phyloP scores from a whole-genome alignment of 176 grass and related monocot genomes.

The Musa beccarii region DNA sequence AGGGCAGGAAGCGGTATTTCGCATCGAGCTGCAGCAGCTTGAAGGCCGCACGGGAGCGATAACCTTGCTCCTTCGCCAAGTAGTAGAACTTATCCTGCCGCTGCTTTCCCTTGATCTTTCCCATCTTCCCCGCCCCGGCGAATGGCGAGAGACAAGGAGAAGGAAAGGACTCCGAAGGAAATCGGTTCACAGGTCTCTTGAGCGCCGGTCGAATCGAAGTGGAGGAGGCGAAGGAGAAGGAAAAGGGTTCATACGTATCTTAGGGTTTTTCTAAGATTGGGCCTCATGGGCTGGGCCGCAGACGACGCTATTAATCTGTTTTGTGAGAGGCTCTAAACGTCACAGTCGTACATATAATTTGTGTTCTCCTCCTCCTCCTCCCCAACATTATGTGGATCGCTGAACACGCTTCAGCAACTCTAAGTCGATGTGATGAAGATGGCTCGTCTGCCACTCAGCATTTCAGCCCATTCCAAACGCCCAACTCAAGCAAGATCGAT shows the following conservation, averaged over 20 bases:
- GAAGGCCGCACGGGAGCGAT: slow-evolving; percentile 76
- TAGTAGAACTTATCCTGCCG: slow-evolving; percentile 85
- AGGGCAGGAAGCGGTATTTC: slow-evolving; percentile 72
- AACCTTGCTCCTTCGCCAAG: slow-evolving; percentile 84
- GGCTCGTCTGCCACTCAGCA: background rate
- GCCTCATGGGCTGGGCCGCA: no score
- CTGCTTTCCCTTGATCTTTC: slow-evolving; percentile 92
- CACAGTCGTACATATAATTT: no score
- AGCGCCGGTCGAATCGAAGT: no score
- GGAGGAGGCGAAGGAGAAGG: no score
- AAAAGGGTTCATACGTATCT: no score
- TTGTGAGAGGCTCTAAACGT: no score
- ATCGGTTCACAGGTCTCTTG: no score
- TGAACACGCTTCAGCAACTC: background rate
- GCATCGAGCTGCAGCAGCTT: slow-evolving; percentile 96
- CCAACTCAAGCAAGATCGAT: background rate
- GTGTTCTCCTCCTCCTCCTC: no score
- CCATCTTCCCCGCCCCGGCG: slow-evolving; percentile 34
- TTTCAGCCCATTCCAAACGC: background rate
- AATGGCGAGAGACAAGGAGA: background rate
- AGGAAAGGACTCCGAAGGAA: background rate
- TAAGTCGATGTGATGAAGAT: background rate
- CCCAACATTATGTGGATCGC: no score
- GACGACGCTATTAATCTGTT: no score
- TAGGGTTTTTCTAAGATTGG: no score